Evolutionary conservation across 2,329 filamentous ascomycete species (phyloP).

Genomic region (Lachnellula suecica): DNA sequence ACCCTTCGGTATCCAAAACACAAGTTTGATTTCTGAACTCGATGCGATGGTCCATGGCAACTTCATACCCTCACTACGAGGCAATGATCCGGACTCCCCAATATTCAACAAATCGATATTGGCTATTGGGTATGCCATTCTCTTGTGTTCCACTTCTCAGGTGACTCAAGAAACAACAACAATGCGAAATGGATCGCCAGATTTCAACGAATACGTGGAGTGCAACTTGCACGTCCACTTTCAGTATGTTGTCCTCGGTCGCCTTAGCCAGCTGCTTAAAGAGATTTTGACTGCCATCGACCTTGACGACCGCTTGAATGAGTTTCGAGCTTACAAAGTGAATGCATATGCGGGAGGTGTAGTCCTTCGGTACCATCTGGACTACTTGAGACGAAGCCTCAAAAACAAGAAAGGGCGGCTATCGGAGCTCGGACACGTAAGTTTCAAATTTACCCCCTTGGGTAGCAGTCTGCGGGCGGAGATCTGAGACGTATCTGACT

Average conservation of each 20-base stretch:
- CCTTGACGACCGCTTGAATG: not conserved
- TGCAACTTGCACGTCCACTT: not conserved
- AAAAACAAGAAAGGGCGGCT: not conserved
- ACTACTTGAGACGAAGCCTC: not conserved
- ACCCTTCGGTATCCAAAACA: not conserved
- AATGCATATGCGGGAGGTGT: not conserved
- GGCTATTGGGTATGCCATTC: not conserved
- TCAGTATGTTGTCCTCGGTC: not conserved
- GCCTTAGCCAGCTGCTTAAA: not conserved
- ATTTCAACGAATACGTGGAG: not conserved
- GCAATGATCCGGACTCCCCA: not conserved
- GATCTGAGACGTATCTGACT: not conserved
- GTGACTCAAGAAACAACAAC: not conserved
- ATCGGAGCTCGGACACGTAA: not conserved
- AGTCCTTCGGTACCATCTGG: not conserved
- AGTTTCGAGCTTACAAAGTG: not conserved
- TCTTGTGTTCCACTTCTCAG: not conserved
- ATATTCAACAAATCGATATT: not conserved
- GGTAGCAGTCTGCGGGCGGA: not conserved
- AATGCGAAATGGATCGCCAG: not conserved
- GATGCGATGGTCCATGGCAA: not conserved
- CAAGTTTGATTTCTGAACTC: not conserved
- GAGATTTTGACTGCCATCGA: not conserved
- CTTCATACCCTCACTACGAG: not conserved
- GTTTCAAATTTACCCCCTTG: not conserved